phyloP scores from a whole-genome alignment of 2,329 filamentous ascomycete species.

The Colletotrichum nymphaeae region DNA sequence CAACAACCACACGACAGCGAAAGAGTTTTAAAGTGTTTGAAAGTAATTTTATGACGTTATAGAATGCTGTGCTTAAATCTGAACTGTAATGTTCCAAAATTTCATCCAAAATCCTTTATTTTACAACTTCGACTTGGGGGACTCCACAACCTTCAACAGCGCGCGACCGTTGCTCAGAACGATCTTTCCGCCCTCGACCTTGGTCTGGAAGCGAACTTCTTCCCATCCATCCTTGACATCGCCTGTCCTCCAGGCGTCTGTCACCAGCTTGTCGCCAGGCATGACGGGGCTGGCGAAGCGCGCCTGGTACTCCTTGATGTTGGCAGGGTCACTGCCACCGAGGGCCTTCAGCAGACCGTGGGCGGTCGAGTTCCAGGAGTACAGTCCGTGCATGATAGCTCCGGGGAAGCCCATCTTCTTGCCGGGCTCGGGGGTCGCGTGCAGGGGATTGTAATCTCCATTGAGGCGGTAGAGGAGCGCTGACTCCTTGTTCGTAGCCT shows the following conservation, averaged over 20 bases:
- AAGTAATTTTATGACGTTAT: neutral
- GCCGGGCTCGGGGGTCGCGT: constrained; percentile 87
- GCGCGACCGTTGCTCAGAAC: constrained; percentile 89
- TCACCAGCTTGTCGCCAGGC: constrained; percentile 84
- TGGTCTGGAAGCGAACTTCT: constrained; percentile 84
- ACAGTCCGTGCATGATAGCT: constrained; percentile 89
- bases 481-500: constrained; percentile 78
- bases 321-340: constrained; percentile 81
- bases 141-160: constrained; percentile 73
- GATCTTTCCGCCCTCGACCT: constrained; percentile 83
- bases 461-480: constrained; percentile 86
- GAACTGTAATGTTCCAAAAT: neutral
- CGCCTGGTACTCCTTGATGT: constrained; percentile 89
- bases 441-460: constrained; percentile 94
- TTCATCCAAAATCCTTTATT: neutral
- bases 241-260: constrained; percentile 84
- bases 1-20: neutral
- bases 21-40: neutral
- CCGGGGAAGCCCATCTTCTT: constrained; percentile 92
- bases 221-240: constrained; percentile 75
- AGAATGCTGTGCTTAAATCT: neutral
- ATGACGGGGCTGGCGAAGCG: constrained; percentile 87
- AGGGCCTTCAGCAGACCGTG: constrained; percentile 80
- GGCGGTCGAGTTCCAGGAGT: constrained; percentile 84
- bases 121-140: constrained; percentile 73